Evolutionary conservation across 2,329 filamentous ascomycete species (phyloP), one percentile per base, ranked within the genome.

Genomic region (Colletotrichum incanum): DNA sequence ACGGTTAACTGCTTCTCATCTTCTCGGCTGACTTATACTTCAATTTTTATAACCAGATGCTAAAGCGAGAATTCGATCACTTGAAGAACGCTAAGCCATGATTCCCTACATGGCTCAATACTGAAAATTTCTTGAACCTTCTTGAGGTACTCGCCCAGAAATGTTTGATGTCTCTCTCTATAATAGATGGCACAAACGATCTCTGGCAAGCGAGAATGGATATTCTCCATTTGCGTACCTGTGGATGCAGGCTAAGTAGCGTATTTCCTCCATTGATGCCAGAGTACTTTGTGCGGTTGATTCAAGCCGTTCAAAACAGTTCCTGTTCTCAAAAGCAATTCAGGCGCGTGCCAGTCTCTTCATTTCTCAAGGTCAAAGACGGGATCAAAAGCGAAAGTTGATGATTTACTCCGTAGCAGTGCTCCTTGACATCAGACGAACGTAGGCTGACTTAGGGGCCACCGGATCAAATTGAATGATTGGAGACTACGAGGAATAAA

Each of bases 51-150:
- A 18, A 18, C 26, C 16, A 31, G 18, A 31, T 11, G 31, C 49
- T 28, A 12, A 50, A 12, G 23, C 11, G n/a, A 16, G 23, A 18
- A n/a, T 9, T 28, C 26, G 1, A 12, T 52, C 16, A 18, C 16
- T 3, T 18, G 14, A 50, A 12, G 23, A 52, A 23, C 26, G 31
- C 26, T 16, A 52, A 9, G 28, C 5, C 14, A 20, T 20, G 7
- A 31, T 18, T 16, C 4, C 1, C 49, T 2, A 31, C 14, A 18
- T 52, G 14, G 5, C 18, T 5, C 3, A 28, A 7, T 28, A 5
- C 26, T 16, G 3, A 5, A 1, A 1, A 16, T 0, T 28, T 18
- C 31, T 8, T 9, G 14, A 28, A 28, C 2, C 12, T 9, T 5
- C 23, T 50, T 14, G 14, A 16, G 16, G 7, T 2, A 16, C 0